Base-by-base conservation (phyloP, 78 protist species). In the Acrasis kona region DNA sequence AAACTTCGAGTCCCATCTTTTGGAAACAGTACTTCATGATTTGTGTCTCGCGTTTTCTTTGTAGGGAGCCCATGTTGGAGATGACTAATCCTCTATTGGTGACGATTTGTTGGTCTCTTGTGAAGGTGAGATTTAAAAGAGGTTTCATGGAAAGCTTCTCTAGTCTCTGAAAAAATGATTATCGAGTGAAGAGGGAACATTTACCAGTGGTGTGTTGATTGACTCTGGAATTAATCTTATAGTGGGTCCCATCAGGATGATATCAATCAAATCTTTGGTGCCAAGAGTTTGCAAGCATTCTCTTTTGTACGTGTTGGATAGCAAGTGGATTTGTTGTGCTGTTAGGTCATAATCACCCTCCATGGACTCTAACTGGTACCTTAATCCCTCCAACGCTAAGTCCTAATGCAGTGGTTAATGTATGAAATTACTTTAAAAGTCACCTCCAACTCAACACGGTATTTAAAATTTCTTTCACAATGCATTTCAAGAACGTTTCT, bases 71-170 rank as follows among this genome's bases (percentile, higher is more conserved):
- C 31, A 93, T 37, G 36, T 34, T 32, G 9, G 82, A 86, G 77
- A 93, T 66, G 9, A 93, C 89, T 5, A 89, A 68, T 36, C 96
- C 96, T 2, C 38, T 37, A 0, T 79, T 57, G 0, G 96, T 93
- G 0, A 84, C 80, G 41, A 93, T 87, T 68, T 83, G 89, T 72
- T 93, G 96, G 73, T 93, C 96, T 5, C 96, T 66, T 30, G 86
- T 86, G 74, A 93, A 84, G 3, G 37, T 74, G 19, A 50, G 19
- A 50, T 50, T 50, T 19, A 50, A 50, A n/a, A 50, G 19, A n/a
- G 61, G 61, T n/a, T 50, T 50, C 61, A 50, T 50, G 61, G 34
- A n/a, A 50, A 50, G 19, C 19, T 19, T 50, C 19, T 50, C 19
- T n/a, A 50, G 19, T 50, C 61, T 50, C 19, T n/a, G n/a, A n/a